Conservation (phyloP, 176 grass and related monocot genomes). For the Melocanna baccifera region DNA sequence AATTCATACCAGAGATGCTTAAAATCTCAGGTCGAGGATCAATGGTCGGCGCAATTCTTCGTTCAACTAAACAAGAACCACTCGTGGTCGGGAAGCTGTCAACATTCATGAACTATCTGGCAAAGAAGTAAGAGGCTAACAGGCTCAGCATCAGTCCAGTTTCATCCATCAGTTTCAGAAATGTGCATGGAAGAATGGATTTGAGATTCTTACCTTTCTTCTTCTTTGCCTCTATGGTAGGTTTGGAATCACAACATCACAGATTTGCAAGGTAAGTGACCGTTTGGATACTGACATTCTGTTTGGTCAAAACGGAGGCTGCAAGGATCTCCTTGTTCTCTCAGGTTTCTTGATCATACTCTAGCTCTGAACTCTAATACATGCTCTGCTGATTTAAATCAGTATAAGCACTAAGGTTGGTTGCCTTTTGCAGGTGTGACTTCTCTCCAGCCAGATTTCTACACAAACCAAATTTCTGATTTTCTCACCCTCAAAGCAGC, state of each 20-base stretch:
- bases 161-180: constrained; percentile 11
- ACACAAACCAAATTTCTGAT: constrained; percentile 89
- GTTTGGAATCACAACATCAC: constrained; percentile 89
- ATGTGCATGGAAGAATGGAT: not conserved
- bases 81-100: constrained; percentile 92
- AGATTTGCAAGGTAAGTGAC: constrained; percentile 99
- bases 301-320: constrained; percentile 95
- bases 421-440: constrained; percentile 68
- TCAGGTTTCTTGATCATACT: constrained; percentile 65
- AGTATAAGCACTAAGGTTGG: constrained; percentile 12
- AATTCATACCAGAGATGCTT: not conserved
- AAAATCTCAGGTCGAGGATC: constrained; percentile 74
- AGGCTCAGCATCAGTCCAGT: not conserved
- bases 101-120: constrained; percentile 96
- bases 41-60: constrained; percentile 79
- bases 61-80: constrained; percentile 85
- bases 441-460: constrained; percentile 87
- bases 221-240: constrained; percentile 19
- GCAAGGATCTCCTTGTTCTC: constrained; percentile 94
- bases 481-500: constrained; percentile 76
- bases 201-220: constrained; percentile 19
- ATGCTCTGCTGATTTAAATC: not conserved
- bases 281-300: constrained; percentile 93
- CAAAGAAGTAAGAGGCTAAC: constrained; percentile 70
- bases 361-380: constrained; percentile 1